Evolutionary conservation across 371 early-diverging fungal species (phyloP).

Genomic region (Mucor plumbeus): DNA sequence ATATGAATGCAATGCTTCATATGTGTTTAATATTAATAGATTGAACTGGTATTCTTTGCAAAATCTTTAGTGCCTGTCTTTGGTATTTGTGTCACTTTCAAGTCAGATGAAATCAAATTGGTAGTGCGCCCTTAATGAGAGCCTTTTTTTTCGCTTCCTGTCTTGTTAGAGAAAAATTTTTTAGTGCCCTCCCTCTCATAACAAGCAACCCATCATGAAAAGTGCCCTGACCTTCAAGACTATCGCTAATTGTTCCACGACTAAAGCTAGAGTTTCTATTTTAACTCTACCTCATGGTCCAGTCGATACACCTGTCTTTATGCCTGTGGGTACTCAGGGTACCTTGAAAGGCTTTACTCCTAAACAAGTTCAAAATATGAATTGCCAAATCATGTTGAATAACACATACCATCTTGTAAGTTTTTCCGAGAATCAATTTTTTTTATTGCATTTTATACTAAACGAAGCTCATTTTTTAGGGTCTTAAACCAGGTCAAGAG

Average conservation of each 20-base stretch:
- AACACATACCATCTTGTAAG: constrained; percentile 92
- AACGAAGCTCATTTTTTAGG: constrained; percentile 24
- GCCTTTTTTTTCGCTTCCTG: too few relatives aligned
- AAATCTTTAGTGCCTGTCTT: neutral
- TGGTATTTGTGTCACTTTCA: neutral
- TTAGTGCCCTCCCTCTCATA: neutral
- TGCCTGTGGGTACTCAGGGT: constrained; percentile 99
- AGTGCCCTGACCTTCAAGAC: constrained; percentile 38
- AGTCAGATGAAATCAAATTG: neutral
- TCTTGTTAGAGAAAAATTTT: neutral
- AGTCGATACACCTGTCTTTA: constrained; percentile 92
- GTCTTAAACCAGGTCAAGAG: constrained; percentile 74
- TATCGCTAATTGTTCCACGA: constrained; percentile 82
- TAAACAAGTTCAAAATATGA: constrained; percentile 79
- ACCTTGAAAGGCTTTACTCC: constrained; percentile 90
- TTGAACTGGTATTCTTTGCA: neutral
- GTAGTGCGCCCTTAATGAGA: neutral
- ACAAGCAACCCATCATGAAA: constrained; percentile 15
- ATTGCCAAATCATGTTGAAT: constrained; percentile 91
- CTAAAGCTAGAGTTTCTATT: constrained; percentile 86
- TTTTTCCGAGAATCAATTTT: neutral
- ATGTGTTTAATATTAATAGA: neutral
- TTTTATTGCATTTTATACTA: neutral
- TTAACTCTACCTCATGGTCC: constrained; percentile 85
- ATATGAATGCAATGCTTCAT: too few relatives aligned